Evolutionary conservation across 1,284 basidiomycete species (phyloP).

Genomic region (Fomitopsis schrenkii): DNA sequence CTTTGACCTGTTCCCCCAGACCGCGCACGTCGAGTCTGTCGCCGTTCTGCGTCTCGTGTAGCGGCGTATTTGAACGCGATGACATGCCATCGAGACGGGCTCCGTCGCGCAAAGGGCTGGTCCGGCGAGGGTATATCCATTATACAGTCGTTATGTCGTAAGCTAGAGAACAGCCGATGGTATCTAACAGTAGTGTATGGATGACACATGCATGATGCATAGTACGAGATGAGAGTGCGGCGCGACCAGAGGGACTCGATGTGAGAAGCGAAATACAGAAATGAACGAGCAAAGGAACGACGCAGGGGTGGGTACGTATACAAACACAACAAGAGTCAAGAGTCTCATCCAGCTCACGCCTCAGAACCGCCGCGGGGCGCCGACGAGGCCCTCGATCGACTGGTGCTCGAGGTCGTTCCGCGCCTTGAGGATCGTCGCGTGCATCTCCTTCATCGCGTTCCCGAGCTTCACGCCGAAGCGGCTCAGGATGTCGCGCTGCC

Average conservation of each 20-base stretch:
- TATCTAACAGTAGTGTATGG: constrained; percentile 3
- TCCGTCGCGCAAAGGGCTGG: too few relatives aligned
- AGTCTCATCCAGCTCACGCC: neutral
- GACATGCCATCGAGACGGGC: too few relatives aligned
- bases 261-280: neutral
- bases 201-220: neutral
- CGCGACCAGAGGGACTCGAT: neutral
- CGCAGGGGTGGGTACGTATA: neutral
- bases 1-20: constrained; percentile 92
- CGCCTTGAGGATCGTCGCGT: constrained; percentile 88
- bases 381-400: constrained; percentile 65
- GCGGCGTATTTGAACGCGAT: too few relatives aligned
- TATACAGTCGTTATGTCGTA: neutral
- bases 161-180: neutral
- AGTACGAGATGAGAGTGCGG: neutral
- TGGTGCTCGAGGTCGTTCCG: constrained; percentile 92
- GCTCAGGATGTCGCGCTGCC: constrained; percentile 93
- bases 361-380: constrained; percentile 33
- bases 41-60: neutral
- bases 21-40: constrained; percentile 51
- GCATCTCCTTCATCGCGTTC: constrained; percentile 94
- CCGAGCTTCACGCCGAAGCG: constrained; percentile 92
- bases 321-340: neutral
- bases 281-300: neutral
- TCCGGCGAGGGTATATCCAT: neutral